phyloP scores from a whole-genome alignment of 1,139 yeast genomes.

The Suhomyces bolitotheri region DNA sequence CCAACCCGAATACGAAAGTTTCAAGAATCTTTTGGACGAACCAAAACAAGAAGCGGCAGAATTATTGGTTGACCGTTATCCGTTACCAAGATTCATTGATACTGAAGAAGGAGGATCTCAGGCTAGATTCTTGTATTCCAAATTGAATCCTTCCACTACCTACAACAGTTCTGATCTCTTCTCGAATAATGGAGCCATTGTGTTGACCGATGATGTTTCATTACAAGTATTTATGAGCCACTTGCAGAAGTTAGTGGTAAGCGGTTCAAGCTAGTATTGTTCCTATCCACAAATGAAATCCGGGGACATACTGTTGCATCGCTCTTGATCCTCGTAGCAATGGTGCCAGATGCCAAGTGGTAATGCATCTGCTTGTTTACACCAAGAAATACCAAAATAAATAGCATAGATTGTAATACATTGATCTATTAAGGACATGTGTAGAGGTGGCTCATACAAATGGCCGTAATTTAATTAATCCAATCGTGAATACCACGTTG shows the following conservation, averaged over 20 bases:
- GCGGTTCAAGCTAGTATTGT: slow-evolving; percentile 37
- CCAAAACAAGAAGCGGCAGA: slow-evolving; percentile 94
- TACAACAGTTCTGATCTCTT: slow-evolving; percentile 61
- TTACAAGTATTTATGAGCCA: slow-evolving; percentile 91
- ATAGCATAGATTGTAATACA: too few relatives aligned
- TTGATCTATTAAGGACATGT: too few relatives aligned
- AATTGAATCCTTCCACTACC: slow-evolving; percentile 89
- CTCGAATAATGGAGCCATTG: slow-evolving; percentile 66
- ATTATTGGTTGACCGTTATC: slow-evolving; percentile 88
- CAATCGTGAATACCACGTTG: too few relatives aligned
- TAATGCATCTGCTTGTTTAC: too few relatives aligned
- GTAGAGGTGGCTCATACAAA: too few relatives aligned
- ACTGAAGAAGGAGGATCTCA: slow-evolving; percentile 98
- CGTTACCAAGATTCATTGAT: slow-evolving; percentile 93
- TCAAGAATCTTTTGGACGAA: slow-evolving; percentile 80
- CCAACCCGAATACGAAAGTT: slow-evolving; percentile 83
- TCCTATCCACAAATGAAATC: neutral
- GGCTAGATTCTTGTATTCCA: slow-evolving; percentile 92
- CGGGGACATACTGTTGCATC: too few relatives aligned
- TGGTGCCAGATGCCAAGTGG: too few relatives aligned
- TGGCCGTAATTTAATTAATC: too few relatives aligned
- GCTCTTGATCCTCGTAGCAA: too few relatives aligned
- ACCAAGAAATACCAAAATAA: too few relatives aligned
- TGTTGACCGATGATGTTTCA: slow-evolving; percentile 92
- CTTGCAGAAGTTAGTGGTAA: slow-evolving; percentile 78